Evolutionary conservation across 805 yeast species (phyloP).

Genomic region (Zygosaccharomyces gambellarensis): DNA sequence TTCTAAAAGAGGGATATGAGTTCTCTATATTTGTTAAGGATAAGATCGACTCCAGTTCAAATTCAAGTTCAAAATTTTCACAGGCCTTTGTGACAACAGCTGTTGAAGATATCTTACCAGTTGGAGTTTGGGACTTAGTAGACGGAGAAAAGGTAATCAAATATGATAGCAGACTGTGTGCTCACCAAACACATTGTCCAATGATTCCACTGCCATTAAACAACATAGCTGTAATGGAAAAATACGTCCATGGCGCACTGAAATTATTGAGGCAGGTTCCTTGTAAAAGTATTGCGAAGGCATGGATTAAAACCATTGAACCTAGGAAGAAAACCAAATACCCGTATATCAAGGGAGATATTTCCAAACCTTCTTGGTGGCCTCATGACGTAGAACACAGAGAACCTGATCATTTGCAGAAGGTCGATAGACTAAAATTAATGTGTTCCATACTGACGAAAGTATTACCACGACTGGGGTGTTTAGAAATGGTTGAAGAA

Average conservation of each 20-base stretch:
- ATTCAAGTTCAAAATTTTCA: conserved; percentile 4
- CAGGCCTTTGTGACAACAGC: conserved; percentile 11
- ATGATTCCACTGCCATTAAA: conserved; percentile 7
- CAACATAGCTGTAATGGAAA: conserved; percentile 5
- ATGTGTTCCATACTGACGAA: conserved; percentile 38
- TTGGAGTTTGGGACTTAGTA: conserved; percentile 12
- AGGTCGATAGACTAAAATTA: conserved; percentile 49
- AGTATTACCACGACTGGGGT: conserved; percentile 17
- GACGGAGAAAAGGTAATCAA: conserved; percentile 10
- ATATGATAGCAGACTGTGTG: conserved; percentile 1
- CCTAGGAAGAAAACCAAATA: conserved; percentile 59
- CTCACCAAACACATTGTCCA: not conserved
- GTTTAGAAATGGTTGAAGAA: conserved; percentile 14
- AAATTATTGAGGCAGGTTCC: conserved; percentile 45
- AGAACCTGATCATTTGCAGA: conserved; percentile 71
- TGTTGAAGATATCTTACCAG: conserved; percentile 10
- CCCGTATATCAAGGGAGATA: conserved; percentile 55
- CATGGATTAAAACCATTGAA: conserved; percentile 62
- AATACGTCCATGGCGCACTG: conserved; percentile 26
- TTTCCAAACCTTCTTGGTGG: conserved; percentile 66
- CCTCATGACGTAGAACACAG: conserved; percentile 52
- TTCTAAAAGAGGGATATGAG: conserved; percentile 13
- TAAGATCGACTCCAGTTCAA: not conserved
- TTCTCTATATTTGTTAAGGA: conserved; percentile 15
- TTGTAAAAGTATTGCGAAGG: conserved; percentile 60